Evolutionary conservation across 108 stramenopile species (phyloP), one percentile per base, ranked within the genome.

Genomic region (Schizochytrium sp.): DNA sequence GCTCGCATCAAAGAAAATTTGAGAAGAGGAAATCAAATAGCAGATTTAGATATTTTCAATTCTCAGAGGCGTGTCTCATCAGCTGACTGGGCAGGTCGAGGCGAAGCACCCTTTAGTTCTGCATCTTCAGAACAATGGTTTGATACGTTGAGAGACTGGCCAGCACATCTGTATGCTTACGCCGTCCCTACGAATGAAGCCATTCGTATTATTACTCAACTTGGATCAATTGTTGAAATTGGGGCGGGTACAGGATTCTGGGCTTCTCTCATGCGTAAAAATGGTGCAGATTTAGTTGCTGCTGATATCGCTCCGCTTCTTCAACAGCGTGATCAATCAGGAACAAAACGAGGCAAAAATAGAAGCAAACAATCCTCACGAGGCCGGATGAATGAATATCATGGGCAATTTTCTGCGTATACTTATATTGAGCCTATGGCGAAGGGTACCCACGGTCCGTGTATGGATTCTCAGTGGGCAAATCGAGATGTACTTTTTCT

Each of bases 151-250:
- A 38, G 64, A 38, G 2, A 69, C 64, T 69, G 64, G 64, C 64
- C 64, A 10, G 64, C 64, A 8, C 64, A 69, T 15, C 12, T 69
- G 10, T 69, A 69, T 69, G 64, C 64, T 5, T 69, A 69, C 64
- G 64, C 64, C 64, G 64, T 69, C 42, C 64, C 64, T 10, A 69
- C 64, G 2, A 38, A 44, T 38, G 64, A 38, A 8, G 64, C 64
- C 12, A 38, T 69, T 7, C 12, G 28, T 8, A 44, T 44, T 44
- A 69, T 69, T 69, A 44, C 28, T 44, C 40, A 69, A 8, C 64
- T 69, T 8, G 64, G 64, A 38, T 69, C 64, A 0, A 69, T 69
- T 15, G 15, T 69, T 15, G 64, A 69, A 15, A 44, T 69, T 2
- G 64, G 64, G 10, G 64, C 64, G 8, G 64, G 64, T 8, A 69